Base-by-base conservation (phyloP, 208 protist species). In the Trypanosoma brucei region DNA sequence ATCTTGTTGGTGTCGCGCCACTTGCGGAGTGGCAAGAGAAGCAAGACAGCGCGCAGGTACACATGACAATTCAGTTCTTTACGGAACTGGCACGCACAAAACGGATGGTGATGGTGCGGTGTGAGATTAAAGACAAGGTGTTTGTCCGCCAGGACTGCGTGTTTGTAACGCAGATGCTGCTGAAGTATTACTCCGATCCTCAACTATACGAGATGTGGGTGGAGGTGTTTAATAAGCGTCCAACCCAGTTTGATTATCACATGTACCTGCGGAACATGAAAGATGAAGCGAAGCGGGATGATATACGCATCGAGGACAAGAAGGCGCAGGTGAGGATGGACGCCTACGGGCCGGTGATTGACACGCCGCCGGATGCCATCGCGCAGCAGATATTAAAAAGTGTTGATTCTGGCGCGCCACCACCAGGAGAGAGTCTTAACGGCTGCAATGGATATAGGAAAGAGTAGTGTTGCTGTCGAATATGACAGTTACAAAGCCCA, bases 41-140 rank as follows among this genome's bases (percentile, higher is more conserved):
- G 75, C 88, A 95, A 65, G 88, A 92, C 56, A 48, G 84, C 65
- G 81, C 91, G 31, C 63, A 79, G 49, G 74, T 91, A 33, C 86
- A 96, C 76, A 96, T 96, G 91, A 96, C 91, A 14, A 86, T 96
- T 49, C 91, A 96, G 70, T 96, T 96, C 70, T 96, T 96, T 67
- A 95, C 88, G 1, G 91, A 96, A 63, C 74, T 96, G n/a, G 54
- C 75, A 61, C 75, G 77, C 40, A 84, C 74, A 48, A 96, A 96
- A 70, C 69, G 78, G 62, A 57, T 96, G 38, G 91, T 96, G 33
- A 72, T 96, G 35, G 88, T 95, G 49, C 84, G 91, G 48, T 94
- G 86, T 65, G 91, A 95, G 72, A 94, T 96, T 61, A 94, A 94
- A 65, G 91, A 96, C 51, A 78, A 94, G 55, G 83, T 94, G 37